These are phyloP conservation scores for Ceratocystis cubensis DNA, from an alignment of 2,329 filamentous ascomycete species.

Conservation along the genomic window DNA sequence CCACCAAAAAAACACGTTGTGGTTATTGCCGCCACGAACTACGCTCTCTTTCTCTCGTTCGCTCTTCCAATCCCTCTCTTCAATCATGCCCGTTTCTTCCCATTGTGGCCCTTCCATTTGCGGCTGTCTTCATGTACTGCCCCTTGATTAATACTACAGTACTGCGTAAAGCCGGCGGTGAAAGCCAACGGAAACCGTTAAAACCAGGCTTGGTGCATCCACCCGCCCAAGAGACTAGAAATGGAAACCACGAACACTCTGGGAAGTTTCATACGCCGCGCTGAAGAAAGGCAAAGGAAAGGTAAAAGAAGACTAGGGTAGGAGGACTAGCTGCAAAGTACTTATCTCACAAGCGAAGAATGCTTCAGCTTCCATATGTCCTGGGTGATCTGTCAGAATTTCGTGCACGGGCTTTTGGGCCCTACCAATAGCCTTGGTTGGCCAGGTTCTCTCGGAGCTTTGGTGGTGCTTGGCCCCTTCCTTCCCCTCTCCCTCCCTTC, in stretches of 20 bases:
- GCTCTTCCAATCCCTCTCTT: no score
- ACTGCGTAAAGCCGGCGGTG: conserved; percentile 8
- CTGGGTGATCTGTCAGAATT: background rate
- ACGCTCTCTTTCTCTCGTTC: background rate
- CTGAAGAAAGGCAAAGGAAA: background rate
- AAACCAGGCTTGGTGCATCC: background rate
- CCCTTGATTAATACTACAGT: background rate
- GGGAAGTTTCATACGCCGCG: no score
- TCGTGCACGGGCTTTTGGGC: background rate
- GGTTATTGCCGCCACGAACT: background rate
- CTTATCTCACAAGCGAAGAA: background rate
- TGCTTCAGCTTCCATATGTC: background rate
- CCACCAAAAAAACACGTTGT: background rate
- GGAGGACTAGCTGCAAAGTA: background rate
- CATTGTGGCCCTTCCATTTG: background rate
- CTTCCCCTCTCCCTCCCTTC: background rate
- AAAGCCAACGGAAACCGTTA: background rate
- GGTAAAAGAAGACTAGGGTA: background rate
- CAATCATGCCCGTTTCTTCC: background rate
- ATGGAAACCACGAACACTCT: background rate
- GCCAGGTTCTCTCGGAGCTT: background rate
- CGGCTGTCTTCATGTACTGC: background rate
- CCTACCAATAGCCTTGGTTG: background rate
- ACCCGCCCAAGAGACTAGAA: background rate
- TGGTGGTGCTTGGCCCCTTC: background rate